Conservation (phyloP, 129 eudicot genomes). For the Ambrosia artemisiifolia region DNA sequence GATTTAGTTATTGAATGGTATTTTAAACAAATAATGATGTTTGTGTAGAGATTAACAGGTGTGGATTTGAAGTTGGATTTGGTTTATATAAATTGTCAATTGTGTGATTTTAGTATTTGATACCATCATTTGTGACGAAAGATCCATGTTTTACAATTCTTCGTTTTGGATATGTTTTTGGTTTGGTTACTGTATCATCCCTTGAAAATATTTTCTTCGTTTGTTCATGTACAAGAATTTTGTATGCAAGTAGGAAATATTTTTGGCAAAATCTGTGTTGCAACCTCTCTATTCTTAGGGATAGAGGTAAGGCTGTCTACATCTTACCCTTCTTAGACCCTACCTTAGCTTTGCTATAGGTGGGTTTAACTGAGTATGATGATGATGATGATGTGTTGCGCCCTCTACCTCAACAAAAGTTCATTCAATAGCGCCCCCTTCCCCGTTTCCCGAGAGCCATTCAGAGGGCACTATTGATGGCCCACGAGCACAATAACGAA, state of each 20-base stretch:
- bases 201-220: background rate
- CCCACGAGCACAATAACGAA: too few relatives aligned
- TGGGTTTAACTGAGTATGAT: too few relatives aligned
- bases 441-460: too few relatives aligned
- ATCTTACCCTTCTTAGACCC: too few relatives aligned
- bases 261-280: background rate
- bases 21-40: conserved; percentile 2
- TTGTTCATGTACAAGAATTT: background rate
- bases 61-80: conserved; percentile 8
- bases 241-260: background rate
- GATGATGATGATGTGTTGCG: too few relatives aligned
- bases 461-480: too few relatives aligned
- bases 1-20: background rate
- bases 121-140: background rate
- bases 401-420: too few relatives aligned
- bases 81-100: conserved; percentile 1
- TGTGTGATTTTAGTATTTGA: conserved; percentile 14
- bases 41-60: conserved; percentile 3
- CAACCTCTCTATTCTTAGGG: too few relatives aligned
- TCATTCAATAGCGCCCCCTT: too few relatives aligned
- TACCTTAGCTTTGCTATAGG: too few relatives aligned
- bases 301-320: too few relatives aligned
- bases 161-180: background rate
- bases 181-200: background rate
- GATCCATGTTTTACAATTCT: background rate